Percentiles rank a stretch among this genome's conserved stretches.
Evolutionary conservation across 495 filamentous ascomycete species (phyloP).

Genomic region (Daldinia vernicosa): DNA sequence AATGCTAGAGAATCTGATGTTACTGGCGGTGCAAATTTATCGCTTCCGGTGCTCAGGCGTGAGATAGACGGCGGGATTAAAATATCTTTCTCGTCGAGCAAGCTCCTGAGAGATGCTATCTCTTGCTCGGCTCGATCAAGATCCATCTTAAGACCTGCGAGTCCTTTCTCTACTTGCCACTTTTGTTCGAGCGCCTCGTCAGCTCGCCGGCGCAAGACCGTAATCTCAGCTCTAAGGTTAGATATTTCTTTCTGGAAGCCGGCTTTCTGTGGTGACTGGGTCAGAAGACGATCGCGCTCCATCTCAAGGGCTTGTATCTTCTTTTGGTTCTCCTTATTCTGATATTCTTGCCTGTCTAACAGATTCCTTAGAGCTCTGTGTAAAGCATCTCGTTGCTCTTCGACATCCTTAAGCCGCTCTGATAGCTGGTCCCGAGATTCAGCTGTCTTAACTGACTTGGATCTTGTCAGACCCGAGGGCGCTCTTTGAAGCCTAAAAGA

Average conservation of each 20-base stretch:
- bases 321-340: slow-evolving; percentile 82
- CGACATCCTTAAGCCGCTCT: slow-evolving; percentile 89
- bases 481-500: slow-evolving; percentile 46
- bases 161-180: slow-evolving; percentile 93
- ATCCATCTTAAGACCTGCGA: slow-evolving; percentile 94
- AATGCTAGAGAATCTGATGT: slow-evolving; percentile 79
- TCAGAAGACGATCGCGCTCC: slow-evolving; percentile 78
- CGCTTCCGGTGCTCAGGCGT: slow-evolving; percentile 53
- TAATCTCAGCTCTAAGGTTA: slow-evolving; percentile 83
- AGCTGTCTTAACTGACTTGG: slow-evolving; percentile 66
- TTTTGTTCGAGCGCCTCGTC: slow-evolving; percentile 97
- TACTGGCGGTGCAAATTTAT: slow-evolving; percentile 47
- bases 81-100: slow-evolving; percentile 90
- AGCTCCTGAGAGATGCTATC: slow-evolving; percentile 76
- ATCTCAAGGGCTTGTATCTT: slow-evolving; percentile 76
- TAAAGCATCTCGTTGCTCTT: slow-evolving; percentile 90
- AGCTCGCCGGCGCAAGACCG: slow-evolving; percentile 82
- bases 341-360: slow-evolving; percentile 85
- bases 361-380: slow-evolving; percentile 85
- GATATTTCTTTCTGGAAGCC: slow-evolving; percentile 85
- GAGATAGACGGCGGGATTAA: slow-evolving; percentile 66
- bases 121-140: slow-evolving; percentile 95
- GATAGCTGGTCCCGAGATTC: slow-evolving; percentile 76
- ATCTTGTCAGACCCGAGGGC: slow-evolving; percentile 61
- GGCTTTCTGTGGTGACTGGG: slow-evolving; percentile 72